Conservation (phyloP, 2,329 filamentous ascomycete species). For the Nemania sp. region DNA sequence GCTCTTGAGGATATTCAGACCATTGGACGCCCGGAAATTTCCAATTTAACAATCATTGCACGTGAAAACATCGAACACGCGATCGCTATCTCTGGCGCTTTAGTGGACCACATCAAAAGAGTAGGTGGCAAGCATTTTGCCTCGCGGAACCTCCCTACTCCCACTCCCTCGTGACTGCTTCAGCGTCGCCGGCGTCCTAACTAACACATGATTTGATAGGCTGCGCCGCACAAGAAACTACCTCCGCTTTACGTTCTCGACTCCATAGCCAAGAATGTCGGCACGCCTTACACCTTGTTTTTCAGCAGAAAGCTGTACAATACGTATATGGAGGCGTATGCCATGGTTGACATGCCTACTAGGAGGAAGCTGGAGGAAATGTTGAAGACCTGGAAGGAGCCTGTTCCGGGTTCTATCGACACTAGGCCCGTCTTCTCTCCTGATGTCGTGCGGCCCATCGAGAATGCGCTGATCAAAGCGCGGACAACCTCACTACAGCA, state of each 20-base stretch:
- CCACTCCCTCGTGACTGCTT: not conserved
- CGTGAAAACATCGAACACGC: constrained; percentile 97
- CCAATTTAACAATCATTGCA: constrained; percentile 94
- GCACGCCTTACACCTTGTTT: constrained; percentile 94
- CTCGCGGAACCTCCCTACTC: not conserved
- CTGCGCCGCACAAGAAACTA: constrained; percentile 83
- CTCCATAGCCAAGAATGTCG: constrained; percentile 98
- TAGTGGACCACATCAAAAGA: constrained; percentile 92
- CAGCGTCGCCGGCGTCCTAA: constrained; percentile 17
- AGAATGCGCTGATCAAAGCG: constrained; percentile 90
- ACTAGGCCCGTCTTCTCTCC: constrained; percentile 88
- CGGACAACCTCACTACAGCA: constrained; percentile 62
- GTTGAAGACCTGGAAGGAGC: constrained; percentile 97
- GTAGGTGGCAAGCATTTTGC: constrained; percentile 63
- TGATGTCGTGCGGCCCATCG: constrained; percentile 86
- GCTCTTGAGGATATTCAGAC: constrained; percentile 88
- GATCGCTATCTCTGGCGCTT: constrained; percentile 83
- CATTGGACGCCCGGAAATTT: constrained; percentile 94
- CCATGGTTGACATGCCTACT: constrained; percentile 79
- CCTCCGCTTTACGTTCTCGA: constrained; percentile 97
- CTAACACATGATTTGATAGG: constrained; percentile 63
- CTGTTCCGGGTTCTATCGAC: constrained; percentile 90
- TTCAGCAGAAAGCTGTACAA: constrained; percentile 88
- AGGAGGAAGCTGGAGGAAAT: constrained; percentile 95
- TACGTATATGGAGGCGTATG: constrained; percentile 97